Conservation (phyloP, 225 moss, liverwort and hornwort species). For the Sphagnum contortum region DNA sequence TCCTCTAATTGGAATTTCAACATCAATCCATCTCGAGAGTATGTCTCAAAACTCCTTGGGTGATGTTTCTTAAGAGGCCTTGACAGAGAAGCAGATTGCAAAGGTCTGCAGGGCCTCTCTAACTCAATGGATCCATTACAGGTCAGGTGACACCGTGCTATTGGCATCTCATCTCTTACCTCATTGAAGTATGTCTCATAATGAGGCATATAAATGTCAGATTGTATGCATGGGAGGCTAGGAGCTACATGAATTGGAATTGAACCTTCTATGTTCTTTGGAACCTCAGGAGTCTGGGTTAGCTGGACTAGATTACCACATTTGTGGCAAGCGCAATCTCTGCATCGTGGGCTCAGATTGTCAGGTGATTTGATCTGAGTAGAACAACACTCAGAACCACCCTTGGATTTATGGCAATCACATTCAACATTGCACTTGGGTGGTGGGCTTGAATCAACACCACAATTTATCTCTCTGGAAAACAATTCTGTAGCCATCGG, state of each 20-base stretch:
- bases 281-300: not conserved
- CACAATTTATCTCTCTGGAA: too few relatives aligned
- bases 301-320: not conserved
- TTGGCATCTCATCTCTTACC: not conserved
- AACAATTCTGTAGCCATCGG: too few relatives aligned
- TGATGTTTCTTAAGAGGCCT: slow-evolving; percentile 4
- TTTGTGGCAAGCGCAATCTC: slow-evolving; percentile 1
- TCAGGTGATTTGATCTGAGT: slow-evolving; percentile 17
- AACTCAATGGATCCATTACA: slow-evolving; percentile 3
- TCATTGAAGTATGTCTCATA: not conserved
- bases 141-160: slow-evolving; percentile 8
- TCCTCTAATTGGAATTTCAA: not conserved
- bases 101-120: slow-evolving; percentile 2
- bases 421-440: too few relatives aligned
- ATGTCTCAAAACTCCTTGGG: slow-evolving; percentile 5
- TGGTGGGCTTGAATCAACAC: too few relatives aligned
- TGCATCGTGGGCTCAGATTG: slow-evolving; percentile 6
- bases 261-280: slow-evolving; percentile 2
- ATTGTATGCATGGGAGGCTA: not conserved
- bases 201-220: not conserved
- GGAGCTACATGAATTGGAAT: not conserved
- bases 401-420: too few relatives aligned
- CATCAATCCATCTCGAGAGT: slow-evolving; percentile 3
- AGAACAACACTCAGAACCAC: not conserved
- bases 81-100: slow-evolving; percentile 1